Conservation (phyloP, 139 green algal genomes). For the Coelastrella sp. region DNA sequence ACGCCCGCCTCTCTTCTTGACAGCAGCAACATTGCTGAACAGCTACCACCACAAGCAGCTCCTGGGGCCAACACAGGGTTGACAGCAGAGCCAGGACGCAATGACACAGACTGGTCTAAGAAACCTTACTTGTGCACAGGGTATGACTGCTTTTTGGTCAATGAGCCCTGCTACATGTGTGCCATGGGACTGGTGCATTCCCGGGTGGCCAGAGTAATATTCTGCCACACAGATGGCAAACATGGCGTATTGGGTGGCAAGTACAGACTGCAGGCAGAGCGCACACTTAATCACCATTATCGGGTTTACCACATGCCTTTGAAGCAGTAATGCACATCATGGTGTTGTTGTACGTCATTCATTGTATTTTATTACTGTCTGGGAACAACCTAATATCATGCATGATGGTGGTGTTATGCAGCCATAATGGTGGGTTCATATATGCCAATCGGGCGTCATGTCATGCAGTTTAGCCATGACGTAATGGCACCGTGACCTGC, state of each 20-base stretch:
- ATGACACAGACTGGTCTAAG: neutral
- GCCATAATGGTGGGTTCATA: too few species aligned
- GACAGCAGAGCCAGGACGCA: conserved; percentile 11
- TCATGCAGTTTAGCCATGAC: too few species aligned
- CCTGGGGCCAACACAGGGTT: neutral
- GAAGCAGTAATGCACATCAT: neutral
- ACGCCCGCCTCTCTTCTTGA: too few species aligned
- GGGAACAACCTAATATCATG: too few species aligned
- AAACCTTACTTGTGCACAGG: conserved; percentile 95
- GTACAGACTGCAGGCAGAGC: conserved; percentile 72
- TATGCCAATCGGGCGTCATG: too few species aligned
- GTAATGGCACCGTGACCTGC: too few species aligned
- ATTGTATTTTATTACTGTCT: too few species aligned
- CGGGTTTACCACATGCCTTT: conserved; percentile 72
- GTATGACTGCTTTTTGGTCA: conserved; percentile 87
- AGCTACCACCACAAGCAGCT: neutral
- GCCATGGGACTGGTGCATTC: conserved; percentile 95
- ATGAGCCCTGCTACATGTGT: conserved; percentile 96
- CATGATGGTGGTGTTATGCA: too few species aligned
- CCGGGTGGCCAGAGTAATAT: conserved; percentile 81
- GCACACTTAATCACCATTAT: conserved; percentile 90
- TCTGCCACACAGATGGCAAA: conserved; percentile 51
- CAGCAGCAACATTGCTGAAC: neutral
- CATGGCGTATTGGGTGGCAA: conserved; percentile 68
- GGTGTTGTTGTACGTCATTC: too few species aligned